Evolutionary conservation across 441 rosid genomes (phyloP).

Genomic region (Francoa sonchifolia): DNA sequence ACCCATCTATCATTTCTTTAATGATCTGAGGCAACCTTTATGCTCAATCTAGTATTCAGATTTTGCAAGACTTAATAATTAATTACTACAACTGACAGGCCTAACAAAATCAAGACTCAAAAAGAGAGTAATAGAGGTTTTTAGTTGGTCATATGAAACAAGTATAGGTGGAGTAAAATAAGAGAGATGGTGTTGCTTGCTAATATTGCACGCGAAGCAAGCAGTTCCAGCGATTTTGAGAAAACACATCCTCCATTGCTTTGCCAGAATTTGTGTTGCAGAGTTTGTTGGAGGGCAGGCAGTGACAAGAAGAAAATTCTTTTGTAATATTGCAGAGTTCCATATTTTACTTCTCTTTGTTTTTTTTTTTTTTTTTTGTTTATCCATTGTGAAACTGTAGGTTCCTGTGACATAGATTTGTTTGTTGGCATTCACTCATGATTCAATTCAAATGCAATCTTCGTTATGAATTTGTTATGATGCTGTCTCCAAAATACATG

Average conservation of each 20-base stretch:
- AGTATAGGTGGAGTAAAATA: slow-evolving; percentile 17
- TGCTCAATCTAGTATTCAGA: too few species aligned
- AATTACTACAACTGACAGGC: slow-evolving; percentile 15
- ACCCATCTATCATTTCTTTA: background rate
- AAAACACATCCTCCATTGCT: slow-evolving; percentile 7
- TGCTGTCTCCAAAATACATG: too few species aligned
- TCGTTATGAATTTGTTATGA: background rate
- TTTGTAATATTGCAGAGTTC: slow-evolving; percentile 10
- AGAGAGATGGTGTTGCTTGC: slow-evolving; percentile 15
- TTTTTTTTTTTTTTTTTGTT: slow-evolving; percentile 1
- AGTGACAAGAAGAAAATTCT: background rate
- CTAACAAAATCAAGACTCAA: slow-evolving; percentile 7
- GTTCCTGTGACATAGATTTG: slow-evolving; percentile 16
- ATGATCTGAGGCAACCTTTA: too few species aligned
- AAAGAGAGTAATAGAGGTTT: slow-evolving; percentile 7
- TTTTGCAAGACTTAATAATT: background rate
- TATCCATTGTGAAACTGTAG: slow-evolving; percentile 15
- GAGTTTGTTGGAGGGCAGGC: slow-evolving; percentile 4
- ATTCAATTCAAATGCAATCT: slow-evolving; percentile 13
- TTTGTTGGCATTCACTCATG: slow-evolving; percentile 9
- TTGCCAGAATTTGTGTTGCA: slow-evolving; percentile 9
- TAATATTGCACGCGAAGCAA: slow-evolving; percentile 5
- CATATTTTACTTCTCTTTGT: slow-evolving; percentile 3
- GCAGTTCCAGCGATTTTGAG: slow-evolving; percentile 13
- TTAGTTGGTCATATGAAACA: slow-evolving; percentile 7